Conservation (phyloP, 495 filamentous ascomycete genomes). For the Penicillium atrosanguineum region DNA sequence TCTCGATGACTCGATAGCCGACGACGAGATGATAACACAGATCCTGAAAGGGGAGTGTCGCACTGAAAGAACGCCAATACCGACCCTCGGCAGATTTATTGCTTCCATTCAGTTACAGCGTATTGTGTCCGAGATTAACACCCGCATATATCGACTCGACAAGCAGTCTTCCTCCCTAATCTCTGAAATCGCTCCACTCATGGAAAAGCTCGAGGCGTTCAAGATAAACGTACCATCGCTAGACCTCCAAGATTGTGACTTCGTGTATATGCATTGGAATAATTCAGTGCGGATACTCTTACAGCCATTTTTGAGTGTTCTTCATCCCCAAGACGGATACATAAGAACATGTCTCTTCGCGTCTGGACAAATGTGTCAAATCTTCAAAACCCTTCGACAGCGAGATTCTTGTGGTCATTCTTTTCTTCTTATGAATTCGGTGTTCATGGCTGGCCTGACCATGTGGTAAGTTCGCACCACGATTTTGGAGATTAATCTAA, state of each 20-base stretch:
- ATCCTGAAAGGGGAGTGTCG: not conserved
- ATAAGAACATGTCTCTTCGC: constrained; percentile 31
- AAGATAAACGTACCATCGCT: constrained; percentile 23
- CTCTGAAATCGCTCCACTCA: constrained; percentile 27
- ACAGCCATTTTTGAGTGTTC: constrained; percentile 38
- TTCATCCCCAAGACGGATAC: constrained; percentile 28
- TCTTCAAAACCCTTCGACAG: constrained; percentile 40
- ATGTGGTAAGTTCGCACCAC: constrained; percentile 38
- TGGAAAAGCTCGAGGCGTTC: constrained; percentile 34
- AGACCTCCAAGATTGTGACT: constrained; percentile 31
- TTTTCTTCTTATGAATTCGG: constrained; percentile 39
- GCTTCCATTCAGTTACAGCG: constrained; percentile 20
- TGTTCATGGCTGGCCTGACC: constrained; percentile 43
- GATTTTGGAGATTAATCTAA: too few relatives aligned
- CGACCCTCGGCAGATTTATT: not conserved
- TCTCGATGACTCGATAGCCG: constrained; percentile 26
- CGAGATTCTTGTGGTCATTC: constrained; percentile 38
- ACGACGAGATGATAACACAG: constrained; percentile 6
- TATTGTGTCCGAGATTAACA: constrained; percentile 40
- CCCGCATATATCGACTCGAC: constrained; percentile 41
- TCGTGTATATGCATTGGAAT: constrained; percentile 42
- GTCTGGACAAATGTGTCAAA: constrained; percentile 42
- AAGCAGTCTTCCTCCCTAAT: constrained; percentile 22
- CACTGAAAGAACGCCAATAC: not conserved
- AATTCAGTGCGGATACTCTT: constrained; percentile 37